Evolutionary conservation across 169 alveolate genomes (phyloP), one percentile per base, ranked within the genome.

Genomic region (Eimeria acervulina): DNA sequence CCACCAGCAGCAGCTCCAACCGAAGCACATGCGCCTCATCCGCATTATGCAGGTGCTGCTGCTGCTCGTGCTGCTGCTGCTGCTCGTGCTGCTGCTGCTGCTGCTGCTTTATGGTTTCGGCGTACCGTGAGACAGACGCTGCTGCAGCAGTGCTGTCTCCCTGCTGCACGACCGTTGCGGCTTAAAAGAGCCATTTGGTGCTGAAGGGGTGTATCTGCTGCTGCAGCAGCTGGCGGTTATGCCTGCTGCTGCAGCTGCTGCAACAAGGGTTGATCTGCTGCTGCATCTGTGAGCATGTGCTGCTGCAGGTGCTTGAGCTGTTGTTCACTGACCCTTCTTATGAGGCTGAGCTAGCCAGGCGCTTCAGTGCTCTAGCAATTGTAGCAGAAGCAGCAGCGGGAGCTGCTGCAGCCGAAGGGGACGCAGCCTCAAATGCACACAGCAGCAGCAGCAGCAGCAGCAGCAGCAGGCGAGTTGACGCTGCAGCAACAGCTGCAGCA

Each of bases 251-350:
- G 72, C 72, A 61, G 72, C 72, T 23, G 72, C 72, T 61, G 72
- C 72, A 61, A 36, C 47, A 31, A 42, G 33, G 51, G 7, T 40
- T 44, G 40, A 78, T 28, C 33, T 17, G 61, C 74, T 83, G 72
- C 74, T 83, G 91, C 91, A n/a, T 2, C 21, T 28, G 47, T 4
- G 74, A n/a, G 72, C 15, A 13, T 13, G 68, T 72, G 47, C 44
- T 36, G 47, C 88, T 42, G 59, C 95, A 94, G 96, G 81, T 66
- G 17, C 74, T 66, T 13, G 97, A 63, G 88, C 93, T 88, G 90
- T 95, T 94, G n/a, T 97, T 96, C 83, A 95, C 98, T 26, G 97
- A 97, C 55, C 97, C 97, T 5, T 97, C 98, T 84, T 97, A 96
- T 91, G 84, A 94, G 40, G 97, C 97, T 7, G 98, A 97, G 95